Evolutionary conservation across 169 alveolate species (phyloP).

Genomic region (Plasmodium gaboni): DNA sequence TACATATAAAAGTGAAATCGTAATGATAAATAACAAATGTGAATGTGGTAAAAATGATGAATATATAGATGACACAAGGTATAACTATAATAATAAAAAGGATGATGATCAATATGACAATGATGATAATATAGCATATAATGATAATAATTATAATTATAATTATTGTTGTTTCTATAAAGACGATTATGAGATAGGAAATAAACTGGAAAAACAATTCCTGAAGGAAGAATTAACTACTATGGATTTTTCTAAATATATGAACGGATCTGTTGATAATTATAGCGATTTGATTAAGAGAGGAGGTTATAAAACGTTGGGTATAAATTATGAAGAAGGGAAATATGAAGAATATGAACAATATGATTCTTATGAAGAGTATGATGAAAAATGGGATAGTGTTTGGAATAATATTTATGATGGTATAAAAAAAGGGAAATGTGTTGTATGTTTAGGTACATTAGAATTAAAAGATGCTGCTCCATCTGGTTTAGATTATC

Average conservation of each 20-base stretch:
- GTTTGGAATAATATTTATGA: conserved; percentile 82
- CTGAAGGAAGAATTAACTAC: conserved; percentile 20
- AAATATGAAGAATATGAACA: background rate
- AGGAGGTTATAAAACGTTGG: background rate
- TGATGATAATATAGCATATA: no score
- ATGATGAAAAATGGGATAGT: conserved; percentile 75
- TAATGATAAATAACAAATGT: no score
- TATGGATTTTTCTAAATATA: conserved; percentile 61
- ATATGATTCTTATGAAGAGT: conserved; percentile 2
- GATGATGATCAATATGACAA: no score
- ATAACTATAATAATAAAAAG: no score
- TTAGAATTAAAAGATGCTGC: conserved; percentile 84
- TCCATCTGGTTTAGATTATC: conserved; percentile 81
- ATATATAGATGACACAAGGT: no score
- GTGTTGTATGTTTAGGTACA: conserved; percentile 89
- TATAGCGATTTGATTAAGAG: conserved; percentile 26
- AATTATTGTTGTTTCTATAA: no score
- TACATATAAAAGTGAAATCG: no score
- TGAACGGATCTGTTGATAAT: conserved; percentile 41
- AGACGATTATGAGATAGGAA: conserved; percentile 17
- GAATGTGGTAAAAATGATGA: no score
- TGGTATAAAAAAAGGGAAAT: conserved; percentile 84
- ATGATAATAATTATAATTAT: no score
- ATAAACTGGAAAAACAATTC: conserved; percentile 14
- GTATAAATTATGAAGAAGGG: background rate